phyloP scores from a whole-genome alignment of 768 basidiomycete species.

The Amanita inopinata region DNA sequence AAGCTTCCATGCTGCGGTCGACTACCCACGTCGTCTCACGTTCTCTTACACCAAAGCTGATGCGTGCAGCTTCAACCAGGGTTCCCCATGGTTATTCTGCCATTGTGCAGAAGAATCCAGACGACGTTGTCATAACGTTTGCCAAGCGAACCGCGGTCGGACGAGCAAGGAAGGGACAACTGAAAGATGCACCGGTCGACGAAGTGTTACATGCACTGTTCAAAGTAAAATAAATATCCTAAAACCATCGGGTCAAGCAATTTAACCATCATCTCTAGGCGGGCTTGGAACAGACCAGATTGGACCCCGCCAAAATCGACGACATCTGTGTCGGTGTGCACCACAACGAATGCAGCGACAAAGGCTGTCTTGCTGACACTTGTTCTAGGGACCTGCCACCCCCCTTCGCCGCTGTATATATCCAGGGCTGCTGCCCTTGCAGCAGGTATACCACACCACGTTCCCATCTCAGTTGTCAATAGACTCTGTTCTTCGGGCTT shows the following conservation, averaged over 20 bases:
- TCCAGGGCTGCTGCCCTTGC: conserved; percentile 82
- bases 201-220: conserved; percentile 78
- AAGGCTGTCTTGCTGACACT: background rate
- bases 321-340: conserved; percentile 75
- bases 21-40: conserved; percentile 13
- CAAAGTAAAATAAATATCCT: too few relatives aligned
- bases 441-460: conserved; percentile 79
- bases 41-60: conserved; percentile 14
- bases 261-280: conserved; percentile 32
- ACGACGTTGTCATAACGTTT: conserved; percentile 87
- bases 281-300: conserved; percentile 50
- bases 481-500: conserved; percentile 90
- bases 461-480: conserved; percentile 88
- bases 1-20: conserved; percentile 11
- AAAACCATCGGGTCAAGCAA: background rate
- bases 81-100: conserved; percentile 37
- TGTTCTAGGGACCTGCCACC: conserved; percentile 65
- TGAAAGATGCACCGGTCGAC: conserved; percentile 83
- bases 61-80: conserved; percentile 30
- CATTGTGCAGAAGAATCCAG: conserved; percentile 58
- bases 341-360: background rate
- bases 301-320: conserved; percentile 65
- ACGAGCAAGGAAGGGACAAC: conserved; percentile 81
- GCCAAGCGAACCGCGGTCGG: conserved; percentile 88
- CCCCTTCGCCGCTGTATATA: conserved; percentile 71